Evolutionary conservation across 2,329 filamentous ascomycete genomes (phyloP), one percentile per base, ranked within the genome.

Genomic region (Biscogniauxia sp.): DNA sequence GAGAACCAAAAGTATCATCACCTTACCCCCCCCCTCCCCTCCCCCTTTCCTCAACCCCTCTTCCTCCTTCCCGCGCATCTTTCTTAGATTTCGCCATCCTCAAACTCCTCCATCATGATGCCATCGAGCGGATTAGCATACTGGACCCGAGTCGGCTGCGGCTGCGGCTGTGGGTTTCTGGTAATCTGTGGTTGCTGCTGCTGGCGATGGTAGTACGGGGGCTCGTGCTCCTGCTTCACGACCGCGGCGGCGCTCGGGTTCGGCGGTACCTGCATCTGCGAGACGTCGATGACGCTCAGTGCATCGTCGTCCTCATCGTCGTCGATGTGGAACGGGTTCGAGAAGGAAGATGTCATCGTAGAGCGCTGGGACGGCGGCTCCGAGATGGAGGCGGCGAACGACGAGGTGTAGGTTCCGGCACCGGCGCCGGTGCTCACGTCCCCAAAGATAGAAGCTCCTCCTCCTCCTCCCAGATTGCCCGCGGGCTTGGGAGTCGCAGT

Each of bases 31-130:
- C 11, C 28, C 28, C 11, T 32, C 28, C 28, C 28, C 28, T 32
- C 11, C 11, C 28, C 28, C 28, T 13, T 32, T 7, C 7, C 28
- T 32, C 1, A 32, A 1, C 28, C 28, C n/a, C n/a, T n/a, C n/a
- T n/a, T 55, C 69, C 5, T 23, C 23, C 23, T 5, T 23, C 23
- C 23, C 23, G 5, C 5, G 23, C 23, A 23, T 23, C 23, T 23
- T 23, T n/a, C n/a, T n/a, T 61, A 79, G 58, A 75, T 72, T 66
- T 79, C 77, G 51, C 76, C 77, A 15, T 78, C 75, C 3, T 67
- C 65, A 20, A 70, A 67, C 28, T 51, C 49, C 3, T 20, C 49
- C 51, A n/a, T 5, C 17, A 20, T 25, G 41, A 37, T 28, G 5
- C 53, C 53, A 13, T 32, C 19, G 49, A 58, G 57, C 13, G 54